Base-by-base conservation (phyloP, 768 basidiomycete species). In the Rhizopogon rudus region DNA sequence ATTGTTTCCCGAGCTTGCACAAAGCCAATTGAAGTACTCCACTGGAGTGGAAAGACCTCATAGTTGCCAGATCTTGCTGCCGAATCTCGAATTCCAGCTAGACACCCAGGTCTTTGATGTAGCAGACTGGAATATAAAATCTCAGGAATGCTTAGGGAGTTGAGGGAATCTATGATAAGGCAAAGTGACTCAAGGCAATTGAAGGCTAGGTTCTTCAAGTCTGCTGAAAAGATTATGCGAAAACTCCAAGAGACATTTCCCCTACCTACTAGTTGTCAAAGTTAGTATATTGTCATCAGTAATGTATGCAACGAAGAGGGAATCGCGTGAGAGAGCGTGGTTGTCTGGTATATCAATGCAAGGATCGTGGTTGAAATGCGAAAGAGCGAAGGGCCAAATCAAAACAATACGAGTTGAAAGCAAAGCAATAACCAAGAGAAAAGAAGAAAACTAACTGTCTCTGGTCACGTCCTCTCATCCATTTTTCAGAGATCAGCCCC, bases 401-500 rank as follows among this genome's bases (percentile, higher is more conserved):
- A 49, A 49, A 49, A 49, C 48, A 49, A 37, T 20, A 16, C 48
- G 48, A 49, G 35, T 49, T 49, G 31, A 49, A 37, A 49, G 48
- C 48, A 49, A 49, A 49, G 22, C 35, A 48, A 48, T 40, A 22
- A 14, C 33, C 45, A 48, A 17, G 22, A 49, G 5, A 37, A 49
- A 5, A 37, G 35, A 49, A 8, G 9, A 41, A 41, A 20, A 20
- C n/a, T 10, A 41, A 41, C 41, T 25, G 48, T 49, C 48, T 35
- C 35, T 35, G 31, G 8, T 7, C 9, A 33, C 31, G 35, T 13
- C 12, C 12, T 35, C 10, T 52, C 29, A 48, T 48, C 29, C 28
- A 17, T 6, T 41, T 33, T 10, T 41, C 28, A 87, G 50, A 86
- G 64, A 71, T 85, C 83, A 12, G 78, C 71, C 4, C 84, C 88